phyloP scores from a whole-genome alignment of 257 asterid genomes.

The Prunella vulgaris region DNA sequence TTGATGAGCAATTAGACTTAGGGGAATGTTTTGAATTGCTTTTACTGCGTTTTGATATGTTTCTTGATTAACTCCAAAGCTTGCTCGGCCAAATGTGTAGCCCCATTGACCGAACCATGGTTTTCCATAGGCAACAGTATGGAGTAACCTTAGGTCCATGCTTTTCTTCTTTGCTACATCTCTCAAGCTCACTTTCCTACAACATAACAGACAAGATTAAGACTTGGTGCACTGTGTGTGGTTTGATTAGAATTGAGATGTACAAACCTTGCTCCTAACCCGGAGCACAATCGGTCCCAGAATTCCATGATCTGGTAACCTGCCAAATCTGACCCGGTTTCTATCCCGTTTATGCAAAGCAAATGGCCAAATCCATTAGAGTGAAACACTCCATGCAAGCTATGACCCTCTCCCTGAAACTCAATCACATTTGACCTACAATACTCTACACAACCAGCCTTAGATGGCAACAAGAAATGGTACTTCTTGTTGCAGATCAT shows the following conservation, averaged over 20 bases:
- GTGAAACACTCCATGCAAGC: constrained; percentile 88
- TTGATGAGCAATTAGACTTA: constrained; percentile 49
- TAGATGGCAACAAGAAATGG: constrained; percentile 81
- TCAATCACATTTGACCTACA: constrained; percentile 58
- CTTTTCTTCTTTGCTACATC: constrained; percentile 69
- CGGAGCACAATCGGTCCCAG: constrained; percentile 89
- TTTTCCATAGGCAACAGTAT: constrained; percentile 64
- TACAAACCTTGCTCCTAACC: constrained; percentile 75
- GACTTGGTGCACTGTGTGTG: not conserved
- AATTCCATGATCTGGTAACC: constrained; percentile 91
- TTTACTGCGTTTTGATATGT: constrained; percentile 55
- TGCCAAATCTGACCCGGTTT: constrained; percentile 52
- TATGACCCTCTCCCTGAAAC: constrained; percentile 50
- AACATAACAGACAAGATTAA: not conserved
- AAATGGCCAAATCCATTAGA: constrained; percentile 93
- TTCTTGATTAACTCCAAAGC: constrained; percentile 56
- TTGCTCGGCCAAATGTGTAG: constrained; percentile 65
- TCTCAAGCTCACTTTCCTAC: constrained; percentile 83
- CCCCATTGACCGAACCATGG: constrained; percentile 95
- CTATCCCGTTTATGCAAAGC: constrained; percentile 74
- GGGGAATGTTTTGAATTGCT: constrained; percentile 59
- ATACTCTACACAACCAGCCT: constrained; percentile 24
- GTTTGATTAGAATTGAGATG: not conserved
- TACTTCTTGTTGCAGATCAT: constrained; percentile 90
- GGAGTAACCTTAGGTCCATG: constrained; percentile 77